phyloP scores from a whole-genome alignment of 257 asterid species.

The Solanum verrucosum region DNA sequence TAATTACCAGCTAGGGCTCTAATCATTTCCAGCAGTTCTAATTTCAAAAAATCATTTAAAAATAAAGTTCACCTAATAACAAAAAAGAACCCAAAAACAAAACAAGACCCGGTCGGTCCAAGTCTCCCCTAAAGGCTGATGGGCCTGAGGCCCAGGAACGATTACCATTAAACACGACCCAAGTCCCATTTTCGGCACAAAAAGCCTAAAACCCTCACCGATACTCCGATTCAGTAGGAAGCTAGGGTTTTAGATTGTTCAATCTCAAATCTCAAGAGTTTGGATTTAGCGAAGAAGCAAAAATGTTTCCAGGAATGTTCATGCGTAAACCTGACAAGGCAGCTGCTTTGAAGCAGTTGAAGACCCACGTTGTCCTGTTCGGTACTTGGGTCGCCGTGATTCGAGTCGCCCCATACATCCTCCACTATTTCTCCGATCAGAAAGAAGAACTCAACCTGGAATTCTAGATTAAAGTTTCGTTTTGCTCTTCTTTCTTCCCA shows the following conservation, averaged over 20 bases:
- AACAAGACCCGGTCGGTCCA: neutral
- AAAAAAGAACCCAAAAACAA: neutral
- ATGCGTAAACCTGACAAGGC: slow-evolving; percentile 81
- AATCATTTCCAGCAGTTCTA: neutral
- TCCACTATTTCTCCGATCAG: slow-evolving; percentile 65
- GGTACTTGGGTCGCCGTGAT: slow-evolving; percentile 78
- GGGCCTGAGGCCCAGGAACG: neutral
- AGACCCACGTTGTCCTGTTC: slow-evolving; percentile 59
- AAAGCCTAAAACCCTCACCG: neutral
- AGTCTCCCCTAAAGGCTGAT: neutral
- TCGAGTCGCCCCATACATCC: slow-evolving; percentile 71
- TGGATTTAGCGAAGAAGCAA: neutral
- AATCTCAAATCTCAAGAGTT: neutral
- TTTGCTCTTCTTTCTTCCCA: neutral
- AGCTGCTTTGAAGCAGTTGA: slow-evolving; percentile 89
- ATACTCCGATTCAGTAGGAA: neutral
- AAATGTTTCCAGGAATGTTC: slow-evolving; percentile 88
- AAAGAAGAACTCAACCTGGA: slow-evolving; percentile 61
- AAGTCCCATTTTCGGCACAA: neutral
- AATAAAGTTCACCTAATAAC: neutral
- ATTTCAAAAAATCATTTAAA: neutral
- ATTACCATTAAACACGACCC: neutral
- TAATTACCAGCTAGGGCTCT: neutral
- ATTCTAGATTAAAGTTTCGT: slow-evolving; percentile 8
- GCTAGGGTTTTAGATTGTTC: slow-evolving; percentile 25